phyloP scores from a whole-genome alignment of 208 protist species.

The Wallacemonas collosoma region DNA sequence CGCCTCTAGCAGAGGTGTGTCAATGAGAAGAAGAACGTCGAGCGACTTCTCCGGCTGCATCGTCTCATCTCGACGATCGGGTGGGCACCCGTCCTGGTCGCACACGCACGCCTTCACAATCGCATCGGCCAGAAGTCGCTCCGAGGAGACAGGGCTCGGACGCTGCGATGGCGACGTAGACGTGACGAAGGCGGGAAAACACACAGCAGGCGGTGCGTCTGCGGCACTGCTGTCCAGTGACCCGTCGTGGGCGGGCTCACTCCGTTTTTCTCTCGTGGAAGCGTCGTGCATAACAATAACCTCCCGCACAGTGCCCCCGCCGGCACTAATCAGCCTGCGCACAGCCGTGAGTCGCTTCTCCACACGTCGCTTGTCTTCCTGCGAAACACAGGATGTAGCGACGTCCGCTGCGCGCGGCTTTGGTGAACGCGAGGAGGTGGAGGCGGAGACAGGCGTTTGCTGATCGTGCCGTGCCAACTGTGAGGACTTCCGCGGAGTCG shows the following conservation, averaged over 20 bases:
- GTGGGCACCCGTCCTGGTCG: too few relatives aligned
- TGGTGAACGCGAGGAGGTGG: neutral
- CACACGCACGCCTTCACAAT: too few relatives aligned
- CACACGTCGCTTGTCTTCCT: neutral
- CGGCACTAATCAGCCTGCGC: slow-evolving; percentile 11
- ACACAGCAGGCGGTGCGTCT: too few relatives aligned
- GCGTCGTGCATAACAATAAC: slow-evolving; percentile 6
- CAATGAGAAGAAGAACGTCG: neutral
- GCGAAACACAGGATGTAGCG: neutral
- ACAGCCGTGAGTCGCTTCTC: slow-evolving; percentile 19
- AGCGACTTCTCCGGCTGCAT: too few relatives aligned
- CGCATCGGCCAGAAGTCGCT: too few relatives aligned
- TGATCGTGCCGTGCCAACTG: neutral
- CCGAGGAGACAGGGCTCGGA: too few relatives aligned
- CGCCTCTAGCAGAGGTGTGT: slow-evolving; percentile 9
- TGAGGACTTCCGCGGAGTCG: neutral
- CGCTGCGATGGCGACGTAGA: too few relatives aligned
- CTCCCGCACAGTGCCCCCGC: slow-evolving; percentile 15
- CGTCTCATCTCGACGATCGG: too few relatives aligned
- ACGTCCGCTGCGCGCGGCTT: too few relatives aligned
- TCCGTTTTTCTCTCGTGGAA: too few relatives aligned
- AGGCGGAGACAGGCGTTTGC: neutral
- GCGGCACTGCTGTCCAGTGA: too few relatives aligned
- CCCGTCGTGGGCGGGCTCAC: too few relatives aligned
- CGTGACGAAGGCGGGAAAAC: neutral